Evolutionary conservation across 345 rosid genomes (phyloP).

Genomic region (Eucalyptus virginea): DNA sequence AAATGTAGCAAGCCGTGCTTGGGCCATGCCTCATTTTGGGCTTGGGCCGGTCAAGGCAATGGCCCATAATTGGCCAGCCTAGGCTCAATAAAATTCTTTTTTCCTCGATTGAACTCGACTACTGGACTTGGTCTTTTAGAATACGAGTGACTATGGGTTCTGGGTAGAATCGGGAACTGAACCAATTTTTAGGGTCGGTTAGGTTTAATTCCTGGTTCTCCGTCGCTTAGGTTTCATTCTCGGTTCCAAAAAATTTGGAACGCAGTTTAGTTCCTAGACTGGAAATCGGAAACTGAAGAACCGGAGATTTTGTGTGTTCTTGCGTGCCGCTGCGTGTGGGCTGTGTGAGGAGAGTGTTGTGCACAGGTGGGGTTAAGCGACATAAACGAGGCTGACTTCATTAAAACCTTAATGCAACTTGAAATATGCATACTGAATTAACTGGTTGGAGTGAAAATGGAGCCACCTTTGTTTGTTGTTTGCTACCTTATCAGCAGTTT

Average conservation of each 20-base stretch:
- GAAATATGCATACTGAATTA: background rate
- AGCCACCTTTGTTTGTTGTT: background rate
- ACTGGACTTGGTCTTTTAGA: background rate
- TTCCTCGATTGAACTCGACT: background rate
- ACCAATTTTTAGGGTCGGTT: background rate
- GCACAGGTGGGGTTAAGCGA: background rate
- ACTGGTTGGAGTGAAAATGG: background rate
- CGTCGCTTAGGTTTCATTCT: background rate
- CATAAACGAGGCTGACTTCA: background rate
- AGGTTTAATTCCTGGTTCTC: background rate
- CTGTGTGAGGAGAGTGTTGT: no score
- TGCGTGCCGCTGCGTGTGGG: no score
- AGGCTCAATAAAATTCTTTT: background rate
- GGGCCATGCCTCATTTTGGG: background rate
- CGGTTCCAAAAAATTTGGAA: no score
- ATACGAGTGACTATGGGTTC: background rate
- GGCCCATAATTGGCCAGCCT: background rate
- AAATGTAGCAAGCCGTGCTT: background rate
- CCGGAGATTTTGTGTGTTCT: background rate
- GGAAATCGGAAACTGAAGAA: background rate
- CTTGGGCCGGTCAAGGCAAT: background rate
- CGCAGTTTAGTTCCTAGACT: background rate
- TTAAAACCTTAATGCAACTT: background rate
- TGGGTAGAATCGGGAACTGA: fast-evolving
- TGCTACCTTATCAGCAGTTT: background rate